A percentile compares a stretch with the other conserved stretches of the same genome.
Evolutionary conservation across 179 eudicot genomes (phyloP).

Genomic region (Nepenthes alata): DNA sequence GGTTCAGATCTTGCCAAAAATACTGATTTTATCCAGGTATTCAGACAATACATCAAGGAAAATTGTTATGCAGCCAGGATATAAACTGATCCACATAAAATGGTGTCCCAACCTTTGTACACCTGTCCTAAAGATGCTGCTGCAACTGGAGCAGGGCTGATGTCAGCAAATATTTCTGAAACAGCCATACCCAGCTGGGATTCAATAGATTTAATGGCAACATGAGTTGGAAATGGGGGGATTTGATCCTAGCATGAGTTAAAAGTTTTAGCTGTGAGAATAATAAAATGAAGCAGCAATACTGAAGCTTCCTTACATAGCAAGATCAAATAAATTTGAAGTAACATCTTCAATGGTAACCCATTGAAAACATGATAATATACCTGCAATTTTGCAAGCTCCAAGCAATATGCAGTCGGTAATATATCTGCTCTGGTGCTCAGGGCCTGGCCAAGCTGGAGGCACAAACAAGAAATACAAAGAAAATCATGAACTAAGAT

Average conservation of each 20-base stretch:
- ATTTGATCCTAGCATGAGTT: slow-evolving; percentile 73
- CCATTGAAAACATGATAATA: slow-evolving; percentile 5
- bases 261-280: not conserved
- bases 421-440: slow-evolving; percentile 96
- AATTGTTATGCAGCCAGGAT: slow-evolving; percentile 1
- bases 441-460: slow-evolving; percentile 95
- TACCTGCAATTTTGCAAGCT: slow-evolving; percentile 93
- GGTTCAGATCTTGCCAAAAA: slow-evolving; percentile 3
- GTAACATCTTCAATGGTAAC: not conserved
- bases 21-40: not conserved
- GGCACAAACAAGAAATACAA: slow-evolving; percentile 15
- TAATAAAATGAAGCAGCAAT: not conserved
- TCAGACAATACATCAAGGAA: slow-evolving; percentile 1
- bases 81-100: slow-evolving; percentile 6
- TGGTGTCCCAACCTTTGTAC: slow-evolving; percentile 64
- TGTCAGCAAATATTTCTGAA: slow-evolving; percentile 82
- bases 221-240: slow-evolving; percentile 78
- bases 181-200: slow-evolving; percentile 69
- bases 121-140: slow-evolving; percentile 99
- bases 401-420: slow-evolving; percentile 77
- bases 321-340: not conserved
- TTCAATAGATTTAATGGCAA: slow-evolving; percentile 81
- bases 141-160: slow-evolving; percentile 80
- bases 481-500: not conserved
- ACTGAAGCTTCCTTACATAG: not conserved